Base-by-base conservation (phyloP, 257 asterid species). In the Penstemon newberryi region DNA sequence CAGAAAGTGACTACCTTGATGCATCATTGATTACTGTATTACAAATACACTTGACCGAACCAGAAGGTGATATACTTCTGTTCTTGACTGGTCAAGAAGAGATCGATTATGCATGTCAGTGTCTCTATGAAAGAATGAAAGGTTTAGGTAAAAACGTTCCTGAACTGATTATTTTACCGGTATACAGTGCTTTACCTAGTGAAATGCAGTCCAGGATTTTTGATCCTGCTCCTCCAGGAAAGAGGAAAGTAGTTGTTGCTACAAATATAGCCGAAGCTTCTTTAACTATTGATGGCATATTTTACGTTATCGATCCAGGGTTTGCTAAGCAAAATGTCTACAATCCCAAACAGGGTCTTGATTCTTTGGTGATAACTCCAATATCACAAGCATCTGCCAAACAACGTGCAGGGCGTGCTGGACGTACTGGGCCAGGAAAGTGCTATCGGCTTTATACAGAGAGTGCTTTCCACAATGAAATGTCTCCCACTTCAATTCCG, bases 301-400 rank as follows among this genome's bases (percentile, higher is more conserved):
- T 78, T 70, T 89, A 92, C 73, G 97, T 89, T 55, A 87, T 89
- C 62, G 97, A 92, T 82, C 97, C 97, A 2, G 98, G 98, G 5
- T 89, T 89, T 76, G 98, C 98, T 1, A 92, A 92, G 84, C 97
- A 92, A 77, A 92, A 92, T 66, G 97, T 92, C 44, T 92, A 92
- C 83, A 92, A 92, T 79, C 97, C 97, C 51, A 92, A 89, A 70
- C 97, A 84, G 74, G 98, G 97, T 15, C 88, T 92, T 65, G 98
- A 89, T 73, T 88, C 97, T 6, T 69, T 92, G 74, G 97, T 92
- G 70, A 92, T 92, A 73, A 92, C 96, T 11, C 98, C 98, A 6
- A 92, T 92, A 67, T 92, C 98, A 47, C 98, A 92, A 82, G 98
- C 98, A 68, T 92, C 98, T 41, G 97, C 98, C 8, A 92, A 92